Conservation (phyloP, 257 asterid species). For the Rauvolfia tetraphylla region DNA sequence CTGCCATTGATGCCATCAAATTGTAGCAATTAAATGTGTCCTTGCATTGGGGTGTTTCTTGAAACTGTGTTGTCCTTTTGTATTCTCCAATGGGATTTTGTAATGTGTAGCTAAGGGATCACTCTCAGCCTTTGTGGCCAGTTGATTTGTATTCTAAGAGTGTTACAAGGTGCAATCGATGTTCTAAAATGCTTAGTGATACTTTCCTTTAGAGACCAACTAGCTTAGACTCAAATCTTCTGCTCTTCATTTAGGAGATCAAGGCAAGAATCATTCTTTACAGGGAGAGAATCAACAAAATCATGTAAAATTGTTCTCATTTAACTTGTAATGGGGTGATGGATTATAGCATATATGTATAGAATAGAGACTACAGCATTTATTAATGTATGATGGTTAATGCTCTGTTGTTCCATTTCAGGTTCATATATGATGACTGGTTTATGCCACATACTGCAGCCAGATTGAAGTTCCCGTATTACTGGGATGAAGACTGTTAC, state of each 20-base stretch:
- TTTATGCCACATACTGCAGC: slow-evolving; percentile 93
- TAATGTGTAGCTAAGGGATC: background rate
- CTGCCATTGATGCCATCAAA: background rate
- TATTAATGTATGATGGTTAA: background rate
- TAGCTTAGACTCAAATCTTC: background rate
- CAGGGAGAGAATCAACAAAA: background rate
- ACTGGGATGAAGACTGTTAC: slow-evolving; percentile 71
- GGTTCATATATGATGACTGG: slow-evolving; percentile 92
- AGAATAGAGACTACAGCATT: background rate
- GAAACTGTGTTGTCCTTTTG: background rate
- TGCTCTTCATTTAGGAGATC: background rate
- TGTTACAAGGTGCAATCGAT: background rate
- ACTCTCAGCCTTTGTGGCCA: background rate
- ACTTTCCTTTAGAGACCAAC: background rate
- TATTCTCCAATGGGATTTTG: background rate
- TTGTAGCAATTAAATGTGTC: background rate
- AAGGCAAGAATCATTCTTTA: background rate
- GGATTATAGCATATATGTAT: background rate
- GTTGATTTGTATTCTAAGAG: background rate
- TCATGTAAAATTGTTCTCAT: background rate
- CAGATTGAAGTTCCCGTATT: slow-evolving; percentile 65
- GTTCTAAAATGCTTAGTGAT: background rate
- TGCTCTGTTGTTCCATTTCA: slow-evolving; percentile 23
- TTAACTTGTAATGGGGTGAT: too few relatives aligned
- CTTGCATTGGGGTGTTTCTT: background rate